A percentile compares a stretch with the other conserved stretches of the same genome.
These are phyloP conservation scores for Plasmodium knowlesi DNA, from an alignment of 169 alveolate species.

Conservation along the genomic window DNA sequence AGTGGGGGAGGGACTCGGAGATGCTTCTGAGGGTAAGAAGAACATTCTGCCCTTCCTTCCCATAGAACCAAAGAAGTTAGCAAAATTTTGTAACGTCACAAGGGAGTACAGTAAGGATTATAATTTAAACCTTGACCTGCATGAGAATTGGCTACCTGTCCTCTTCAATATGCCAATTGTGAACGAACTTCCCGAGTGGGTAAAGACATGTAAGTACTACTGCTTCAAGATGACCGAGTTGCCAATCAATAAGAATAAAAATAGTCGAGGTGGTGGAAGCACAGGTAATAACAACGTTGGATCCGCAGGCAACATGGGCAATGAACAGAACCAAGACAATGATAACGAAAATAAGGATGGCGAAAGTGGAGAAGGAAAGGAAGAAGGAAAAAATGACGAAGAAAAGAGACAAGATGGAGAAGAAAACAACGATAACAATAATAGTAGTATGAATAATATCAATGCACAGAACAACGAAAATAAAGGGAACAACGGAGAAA, in stretches of 20 bases:
- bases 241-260: constrained; percentile 10
- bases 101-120: constrained; percentile 66
- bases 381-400: not conserved
- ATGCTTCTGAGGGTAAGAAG: not conserved
- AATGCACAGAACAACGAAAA: not conserved
- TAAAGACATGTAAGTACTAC: constrained; percentile 62
- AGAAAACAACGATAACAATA: not conserved
- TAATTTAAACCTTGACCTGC: constrained; percentile 25
- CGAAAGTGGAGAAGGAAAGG: not conserved
- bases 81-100: constrained; percentile 72
- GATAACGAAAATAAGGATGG: not conserved
- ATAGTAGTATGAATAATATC: not conserved
- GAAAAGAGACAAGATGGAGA: constrained; percentile 49
- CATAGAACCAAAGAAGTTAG: constrained; percentile 76
- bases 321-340: not conserved
- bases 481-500: not conserved
- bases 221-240: constrained; percentile 67
- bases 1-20: not conserved
- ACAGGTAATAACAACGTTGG: not conserved
- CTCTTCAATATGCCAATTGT: constrained; percentile 68
- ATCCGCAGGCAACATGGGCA: not conserved
- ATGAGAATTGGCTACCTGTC: constrained; percentile 61
- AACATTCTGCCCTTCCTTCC: constrained; percentile 57
- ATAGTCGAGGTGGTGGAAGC: not conserved
- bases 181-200: constrained; percentile 66